Percentiles rank a stretch among this genome's conserved stretches.
phyloP scores from a whole-genome alignment of 2,329 filamentous ascomycete species.

The Fusarium sp. region DNA sequence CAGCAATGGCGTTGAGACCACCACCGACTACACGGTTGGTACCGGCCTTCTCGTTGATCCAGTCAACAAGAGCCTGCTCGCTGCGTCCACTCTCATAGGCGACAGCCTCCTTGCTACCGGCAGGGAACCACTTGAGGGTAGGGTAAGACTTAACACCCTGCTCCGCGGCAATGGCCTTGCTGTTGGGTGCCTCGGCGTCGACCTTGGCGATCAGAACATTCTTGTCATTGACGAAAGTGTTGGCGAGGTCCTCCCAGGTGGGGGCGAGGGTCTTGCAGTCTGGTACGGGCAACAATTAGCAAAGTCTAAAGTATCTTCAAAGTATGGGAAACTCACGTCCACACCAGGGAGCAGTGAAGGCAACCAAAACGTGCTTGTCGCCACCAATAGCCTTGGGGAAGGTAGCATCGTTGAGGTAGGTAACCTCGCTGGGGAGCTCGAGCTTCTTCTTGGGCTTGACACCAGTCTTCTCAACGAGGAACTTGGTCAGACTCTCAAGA shows the following conservation, averaged over 20 bases:
- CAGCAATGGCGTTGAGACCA: constrained; percentile 80
- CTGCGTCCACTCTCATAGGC: constrained; percentile 81
- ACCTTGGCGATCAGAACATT: constrained; percentile 92
- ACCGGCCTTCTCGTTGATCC: constrained; percentile 89
- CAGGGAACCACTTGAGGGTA: constrained; percentile 97
- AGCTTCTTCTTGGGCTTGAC: constrained; percentile 82
- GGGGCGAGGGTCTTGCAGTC: constrained; percentile 98
- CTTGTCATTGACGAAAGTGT: constrained; percentile 81
- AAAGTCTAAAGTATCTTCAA: not conserved
- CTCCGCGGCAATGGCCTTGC: constrained; percentile 80
- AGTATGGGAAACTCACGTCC: constrained; percentile 77
- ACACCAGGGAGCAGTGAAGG: constrained; percentile 98
- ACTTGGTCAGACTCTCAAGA: constrained; percentile 83
- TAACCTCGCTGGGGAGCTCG: constrained; percentile 79
- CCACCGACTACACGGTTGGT: constrained; percentile 88
- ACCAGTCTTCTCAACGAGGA: constrained; percentile 89
- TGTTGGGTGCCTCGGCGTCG: constrained; percentile 88
- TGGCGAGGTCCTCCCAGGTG: constrained; percentile 87
- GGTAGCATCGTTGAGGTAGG: constrained; percentile 81
- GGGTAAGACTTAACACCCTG: constrained; percentile 89
- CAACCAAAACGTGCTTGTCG: constrained; percentile 91
- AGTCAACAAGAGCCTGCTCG: constrained; percentile 81
- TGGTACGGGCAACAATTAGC: constrained; percentile 54
- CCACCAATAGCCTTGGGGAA: constrained; percentile 84
- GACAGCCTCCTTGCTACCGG: constrained; percentile 79